phyloP scores from a whole-genome alignment of 345 rosid genomes.

The Eutrema japonicum region DNA sequence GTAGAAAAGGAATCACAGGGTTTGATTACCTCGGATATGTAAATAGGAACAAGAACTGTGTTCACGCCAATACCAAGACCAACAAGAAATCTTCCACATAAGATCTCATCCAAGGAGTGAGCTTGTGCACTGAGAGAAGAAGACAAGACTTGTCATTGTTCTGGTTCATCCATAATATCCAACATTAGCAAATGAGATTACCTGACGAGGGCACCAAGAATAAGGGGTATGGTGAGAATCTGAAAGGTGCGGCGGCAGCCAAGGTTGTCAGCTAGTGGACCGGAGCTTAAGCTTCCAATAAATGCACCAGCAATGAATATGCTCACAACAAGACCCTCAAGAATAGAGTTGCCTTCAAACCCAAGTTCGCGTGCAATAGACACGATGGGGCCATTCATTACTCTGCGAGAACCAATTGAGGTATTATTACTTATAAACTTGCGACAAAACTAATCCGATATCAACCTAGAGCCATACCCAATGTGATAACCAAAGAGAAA shows the following conservation, averaged over 20 bases:
- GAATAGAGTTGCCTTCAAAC: constrained; percentile 67
- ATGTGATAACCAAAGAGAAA: constrained; percentile 87
- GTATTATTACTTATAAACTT: not conserved
- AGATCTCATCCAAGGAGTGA: constrained; percentile 69
- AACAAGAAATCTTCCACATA: constrained; percentile 78
- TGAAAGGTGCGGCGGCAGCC: constrained; percentile 78
- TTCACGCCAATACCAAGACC: constrained; percentile 87
- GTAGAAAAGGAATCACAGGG: not conserved
- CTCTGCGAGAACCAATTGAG: constrained; percentile 46
- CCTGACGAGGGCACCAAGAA: constrained; percentile 77
- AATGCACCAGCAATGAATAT: constrained; percentile 82
- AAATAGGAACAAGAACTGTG: constrained; percentile 78
- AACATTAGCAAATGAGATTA: constrained; percentile 14
- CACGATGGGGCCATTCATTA: constrained; percentile 82
- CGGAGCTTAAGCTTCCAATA: constrained; percentile 67
- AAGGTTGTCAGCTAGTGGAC: constrained; percentile 63
- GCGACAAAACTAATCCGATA: not conserved
- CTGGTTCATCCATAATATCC: not conserved
- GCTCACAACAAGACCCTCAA: constrained; percentile 85
- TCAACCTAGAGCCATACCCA: constrained; percentile 43
- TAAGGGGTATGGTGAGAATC: constrained; percentile 56
- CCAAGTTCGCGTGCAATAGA: constrained; percentile 78
- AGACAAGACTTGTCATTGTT: not conserved
- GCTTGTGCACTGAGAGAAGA: constrained; percentile 73
- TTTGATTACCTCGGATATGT: constrained; percentile 67